phyloP scores from a whole-genome alignment of 495 filamentous ascomycete genomes.

The Aspergillus saccharolyticus region DNA sequence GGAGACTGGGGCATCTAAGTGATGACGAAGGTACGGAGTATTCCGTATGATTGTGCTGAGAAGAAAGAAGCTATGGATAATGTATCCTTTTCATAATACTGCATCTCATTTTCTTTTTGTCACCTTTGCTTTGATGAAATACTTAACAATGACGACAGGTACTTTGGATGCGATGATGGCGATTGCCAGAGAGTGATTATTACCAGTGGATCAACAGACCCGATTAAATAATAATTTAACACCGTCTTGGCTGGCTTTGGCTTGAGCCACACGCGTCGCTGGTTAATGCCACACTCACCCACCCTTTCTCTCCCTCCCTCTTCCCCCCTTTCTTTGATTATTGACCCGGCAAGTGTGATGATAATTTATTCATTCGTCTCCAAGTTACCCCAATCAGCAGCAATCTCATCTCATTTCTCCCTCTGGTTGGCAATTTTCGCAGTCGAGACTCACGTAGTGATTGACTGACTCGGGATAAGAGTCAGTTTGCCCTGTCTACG shows the following conservation, averaged over 20 bases:
- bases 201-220: background rate
- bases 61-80: too few species aligned
- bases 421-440: background rate
- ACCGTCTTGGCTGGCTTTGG: background rate
- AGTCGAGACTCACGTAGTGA: background rate
- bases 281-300: constrained; percentile 9
- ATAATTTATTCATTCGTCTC: too few species aligned
- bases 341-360: background rate
- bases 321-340: constrained; percentile 3
- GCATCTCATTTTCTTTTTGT: too few species aligned
- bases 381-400: background rate
- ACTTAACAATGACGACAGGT: background rate
- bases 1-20: background rate
- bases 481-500: background rate
- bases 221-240: constrained; percentile 5
- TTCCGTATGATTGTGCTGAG: too few species aligned
- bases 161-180: background rate
- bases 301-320: background rate
- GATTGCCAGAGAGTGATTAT: constrained; percentile 1
- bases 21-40: background rate
- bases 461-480: background rate
- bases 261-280: background rate
- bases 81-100: too few species aligned
- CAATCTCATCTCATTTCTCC: background rate
- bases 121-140: too few species aligned